Base-by-base conservation (phyloP, 139 green algal genomes). In the Medakamo hakoo region DNA sequence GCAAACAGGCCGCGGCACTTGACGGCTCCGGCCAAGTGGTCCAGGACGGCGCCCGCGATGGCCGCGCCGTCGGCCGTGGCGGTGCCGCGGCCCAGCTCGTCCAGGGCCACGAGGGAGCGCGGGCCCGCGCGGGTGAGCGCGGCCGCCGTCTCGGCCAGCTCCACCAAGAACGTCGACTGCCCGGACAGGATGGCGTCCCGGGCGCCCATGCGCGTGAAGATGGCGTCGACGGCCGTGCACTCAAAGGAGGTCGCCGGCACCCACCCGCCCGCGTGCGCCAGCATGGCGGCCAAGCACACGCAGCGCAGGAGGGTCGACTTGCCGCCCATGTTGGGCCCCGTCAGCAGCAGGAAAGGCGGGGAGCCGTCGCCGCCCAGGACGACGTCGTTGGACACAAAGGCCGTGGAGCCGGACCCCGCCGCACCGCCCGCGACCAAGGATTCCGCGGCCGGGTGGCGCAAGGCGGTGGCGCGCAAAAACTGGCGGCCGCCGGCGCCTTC, bases 271-370 rank as follows among this genome's bases (percentile, higher is more conserved):
- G 93, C 74, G 77, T 94, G 81, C 62, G 28, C 30, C 4, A 24
- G 3, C 29, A 97, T 27, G 2, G 82, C 72, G 2, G 90, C 84
- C 30, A 97, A 83, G 75, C 90, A 97, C 22, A 87, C 79, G 65
- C 95, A 88, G 32, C 92, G 76, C 70, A 98, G 79, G 55, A 97
- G 76, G 4, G 92, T 97, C 64, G 72, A 86, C 75, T 98, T 98
- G 69, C 92, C 92, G 57, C 92, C 93, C 93, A 98, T 99, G 80
- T 99, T 99, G 60, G 93, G 91, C 1, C 93, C 85, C 3, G 84
- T 93, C 19, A 95, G 75, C 55, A 95, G 63, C 28, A 92, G 65
- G 63, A 94, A 88, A 28, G 67, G 68, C 24, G 55, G 29, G 22
- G 69, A 58, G 3, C 62, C 23, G 5, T 60, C 56, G 1, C 76